Evolutionary conservation across 1,139 yeast genomes (phyloP).

Genomic region (Zhuliangozyma blackwelliae): DNA sequence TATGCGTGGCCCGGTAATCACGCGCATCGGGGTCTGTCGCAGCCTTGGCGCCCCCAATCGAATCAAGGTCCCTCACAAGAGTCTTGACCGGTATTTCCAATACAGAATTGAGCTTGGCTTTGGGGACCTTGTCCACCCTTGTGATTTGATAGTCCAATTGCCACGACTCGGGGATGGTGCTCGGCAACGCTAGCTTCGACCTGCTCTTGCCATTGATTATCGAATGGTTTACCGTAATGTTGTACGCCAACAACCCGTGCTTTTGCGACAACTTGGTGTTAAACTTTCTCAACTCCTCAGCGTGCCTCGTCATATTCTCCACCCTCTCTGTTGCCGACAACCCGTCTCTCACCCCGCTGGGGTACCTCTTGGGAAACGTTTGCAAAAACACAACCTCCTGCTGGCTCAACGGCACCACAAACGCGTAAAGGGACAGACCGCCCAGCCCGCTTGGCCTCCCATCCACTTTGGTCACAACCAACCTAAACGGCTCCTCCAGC

Average conservation of each 20-base stretch:
- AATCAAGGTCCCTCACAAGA: neutral
- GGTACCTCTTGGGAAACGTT: slow-evolving; percentile 18
- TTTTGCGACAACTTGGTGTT: slow-evolving; percentile 11
- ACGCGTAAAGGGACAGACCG: slow-evolving; percentile 20
- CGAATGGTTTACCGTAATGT: slow-evolving; percentile 2
- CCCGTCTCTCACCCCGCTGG: slow-evolving; percentile 18
- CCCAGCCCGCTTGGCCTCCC: slow-evolving; percentile 1
- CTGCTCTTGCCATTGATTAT: slow-evolving; percentile 1
- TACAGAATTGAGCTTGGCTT: neutral
- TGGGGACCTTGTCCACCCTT: neutral
- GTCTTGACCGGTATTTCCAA: slow-evolving; percentile 4
- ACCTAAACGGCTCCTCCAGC: slow-evolving; percentile 22
- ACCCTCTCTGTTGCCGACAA: slow-evolving; percentile 16
- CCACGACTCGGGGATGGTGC: slow-evolving; percentile 2
- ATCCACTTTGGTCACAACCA: slow-evolving; percentile 16
- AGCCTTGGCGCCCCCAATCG: too few species aligned
- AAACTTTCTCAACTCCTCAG: slow-evolving; percentile 15
- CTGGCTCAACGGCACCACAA: slow-evolving; percentile 30
- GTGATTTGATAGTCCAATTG: slow-evolving; percentile 5
- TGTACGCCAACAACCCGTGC: slow-evolving; percentile 5
- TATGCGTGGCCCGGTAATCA: slow-evolving; percentile 1
- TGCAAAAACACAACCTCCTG: slow-evolving; percentile 23
- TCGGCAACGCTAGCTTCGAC: slow-evolving; percentile 2
- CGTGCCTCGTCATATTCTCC: slow-evolving; percentile 16
- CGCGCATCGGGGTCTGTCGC: neutral